Conservation (phyloP, 306 rosid genomes). For the Neltuma alba region DNA sequence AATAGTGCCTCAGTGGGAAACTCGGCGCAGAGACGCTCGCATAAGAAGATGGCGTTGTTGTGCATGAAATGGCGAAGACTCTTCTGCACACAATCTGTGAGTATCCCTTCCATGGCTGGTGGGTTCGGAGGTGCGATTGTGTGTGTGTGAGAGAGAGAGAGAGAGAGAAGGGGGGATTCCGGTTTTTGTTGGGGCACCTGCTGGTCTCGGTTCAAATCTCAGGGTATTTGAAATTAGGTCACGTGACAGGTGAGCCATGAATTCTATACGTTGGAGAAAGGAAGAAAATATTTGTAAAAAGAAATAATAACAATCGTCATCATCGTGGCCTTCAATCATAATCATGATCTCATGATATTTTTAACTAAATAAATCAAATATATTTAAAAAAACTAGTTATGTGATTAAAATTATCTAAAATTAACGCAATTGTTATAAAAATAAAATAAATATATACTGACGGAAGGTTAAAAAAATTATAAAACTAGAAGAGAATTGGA, state of each 20-base stretch:
- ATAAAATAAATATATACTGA: too few species aligned
- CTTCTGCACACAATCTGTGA: conserved; percentile 70
- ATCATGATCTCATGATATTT: too few species aligned
- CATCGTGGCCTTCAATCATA: too few species aligned
- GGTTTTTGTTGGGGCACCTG: neutral
- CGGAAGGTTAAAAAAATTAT: too few species aligned
- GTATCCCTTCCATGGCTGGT: conserved; percentile 77
- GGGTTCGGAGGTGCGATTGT: neutral
- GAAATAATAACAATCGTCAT: too few species aligned
- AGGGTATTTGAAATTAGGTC: conserved; percentile 26
- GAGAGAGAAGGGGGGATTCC: conserved; percentile 7
- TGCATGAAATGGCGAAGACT: conserved; percentile 82
- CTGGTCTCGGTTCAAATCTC: conserved; percentile 24
- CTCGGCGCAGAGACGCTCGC: conserved; percentile 93
- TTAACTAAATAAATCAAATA: too few species aligned
- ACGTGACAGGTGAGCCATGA: conserved; percentile 7
- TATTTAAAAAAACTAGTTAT: too few species aligned
- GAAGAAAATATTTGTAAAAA: neutral
- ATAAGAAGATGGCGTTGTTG: conserved; percentile 85
- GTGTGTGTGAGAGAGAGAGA: neutral
- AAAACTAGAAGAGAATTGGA: too few species aligned
- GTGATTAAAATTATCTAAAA: too few species aligned
- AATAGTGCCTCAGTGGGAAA: conserved; percentile 69
- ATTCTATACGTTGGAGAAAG: conserved; percentile 1
- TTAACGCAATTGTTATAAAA: too few species aligned